Base-by-base conservation (phyloP, 139 green algal species). In the Closterium sp. region DNA sequence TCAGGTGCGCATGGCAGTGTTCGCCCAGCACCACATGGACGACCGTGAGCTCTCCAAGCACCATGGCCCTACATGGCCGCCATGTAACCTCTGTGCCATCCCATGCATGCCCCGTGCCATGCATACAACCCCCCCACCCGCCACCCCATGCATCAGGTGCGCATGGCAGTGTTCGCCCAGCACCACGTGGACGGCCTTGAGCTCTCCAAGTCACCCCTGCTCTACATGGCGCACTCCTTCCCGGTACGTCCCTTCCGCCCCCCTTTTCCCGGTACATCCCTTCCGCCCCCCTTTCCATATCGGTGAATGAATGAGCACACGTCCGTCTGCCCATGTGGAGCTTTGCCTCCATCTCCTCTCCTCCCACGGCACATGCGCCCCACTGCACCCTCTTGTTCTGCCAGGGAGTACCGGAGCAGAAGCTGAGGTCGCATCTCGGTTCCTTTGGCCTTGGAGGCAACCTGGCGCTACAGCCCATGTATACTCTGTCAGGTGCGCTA, bases 1-100 rank as follows among this genome's bases (percentile, higher is more conserved):
- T 25, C 89, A 94, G 91, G 94, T 98, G 16, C 97, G 98, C 25
- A 92, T 99, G 92, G 97, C 97, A 21, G 96, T 94, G 33, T 99
- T 99, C 95, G 97, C 92, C 69, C 98, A 99, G 96, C 98, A 99
- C 93, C 97, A 99, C 93, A 96, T 99, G 90, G 98, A 99, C 85
- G 96, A 96, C 4, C 95, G 99, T 92, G 97, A 99, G 95, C 94
- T 99, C 91, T 96, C 94, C 30, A 31, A 9, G 89, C 95, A 16
- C 64, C 87, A 28, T 87, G 95, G 35, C 86, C 31, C 19, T 93
- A 95, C 92, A 94, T 96, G 93, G 30, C 32, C 28, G 6, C 31
- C 33, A 28, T 30, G 64, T 93, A 69, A 33, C 90, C 90, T 33
- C 23, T 89, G 32, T 90, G 76, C 64, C 64, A 10, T 83, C 12